Evolutionary conservation across 2,329 filamentous ascomycete genomes (phyloP).

Genomic region (Penicillium sp.): DNA sequence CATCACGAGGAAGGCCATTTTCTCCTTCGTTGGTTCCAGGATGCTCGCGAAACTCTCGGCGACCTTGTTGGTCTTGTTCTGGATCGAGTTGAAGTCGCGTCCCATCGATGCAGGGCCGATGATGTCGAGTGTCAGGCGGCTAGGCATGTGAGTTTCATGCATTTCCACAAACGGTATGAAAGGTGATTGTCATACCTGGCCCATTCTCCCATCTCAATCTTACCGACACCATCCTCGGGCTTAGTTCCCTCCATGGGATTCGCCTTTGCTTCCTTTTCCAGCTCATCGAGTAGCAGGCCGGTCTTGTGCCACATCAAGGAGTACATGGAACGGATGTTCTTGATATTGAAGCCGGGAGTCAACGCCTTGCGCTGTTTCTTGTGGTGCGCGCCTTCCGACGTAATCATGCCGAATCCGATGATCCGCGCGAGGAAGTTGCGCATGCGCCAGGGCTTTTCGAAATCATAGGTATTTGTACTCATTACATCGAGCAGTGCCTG

Average conservation of each 20-base stretch:
- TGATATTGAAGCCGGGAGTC: conserved; percentile 41
- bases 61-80: conserved; percentile 55
- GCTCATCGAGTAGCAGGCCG: conserved; percentile 32
- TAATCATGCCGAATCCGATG: conserved; percentile 54
- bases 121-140: conserved; percentile 59
- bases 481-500: conserved; percentile 54
- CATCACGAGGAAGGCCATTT: conserved; percentile 47
- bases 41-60: conserved; percentile 55
- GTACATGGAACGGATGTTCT: conserved; percentile 39
- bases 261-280: conserved; percentile 32
- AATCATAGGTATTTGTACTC: conserved; percentile 56
- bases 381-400: conserved; percentile 55
- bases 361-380: conserved; percentile 47
- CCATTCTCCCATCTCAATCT: conserved; percentile 39
- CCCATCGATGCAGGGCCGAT: conserved; percentile 61
- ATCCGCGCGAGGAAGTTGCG: conserved; percentile 51
- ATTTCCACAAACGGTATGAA: no score
- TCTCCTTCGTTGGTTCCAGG: conserved; percentile 49
- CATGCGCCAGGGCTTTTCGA: conserved; percentile 51
- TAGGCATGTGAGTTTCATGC: conserved; percentile 8
- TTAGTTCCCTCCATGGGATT: conserved; percentile 32
- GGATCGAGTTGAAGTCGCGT: conserved; percentile 56
- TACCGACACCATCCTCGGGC: conserved; percentile 24
- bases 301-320: conserved; percentile 43
- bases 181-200: conserved; percentile 25